These are phyloP conservation scores for Nepenthes mirabilis DNA, from an alignment of 148 eudicot genomes.

Conservation along the genomic window DNA sequence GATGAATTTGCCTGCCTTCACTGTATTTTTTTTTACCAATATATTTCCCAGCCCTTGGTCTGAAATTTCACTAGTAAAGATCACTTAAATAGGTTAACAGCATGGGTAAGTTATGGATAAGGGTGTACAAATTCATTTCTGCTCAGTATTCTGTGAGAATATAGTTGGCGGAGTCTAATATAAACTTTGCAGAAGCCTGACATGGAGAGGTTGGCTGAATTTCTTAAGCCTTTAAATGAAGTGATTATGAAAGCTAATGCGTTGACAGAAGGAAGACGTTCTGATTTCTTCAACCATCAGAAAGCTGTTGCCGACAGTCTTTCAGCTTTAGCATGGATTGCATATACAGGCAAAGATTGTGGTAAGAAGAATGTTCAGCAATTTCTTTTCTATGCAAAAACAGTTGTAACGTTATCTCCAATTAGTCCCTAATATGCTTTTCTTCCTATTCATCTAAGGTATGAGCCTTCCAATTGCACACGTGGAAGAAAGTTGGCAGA, in stretches of 20 bases:
- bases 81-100: no score
- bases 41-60: no score
- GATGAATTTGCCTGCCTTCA: no score
- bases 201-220: conserved; percentile 59
- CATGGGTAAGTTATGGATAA: neutral
- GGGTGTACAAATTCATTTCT: neutral
- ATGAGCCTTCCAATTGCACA: conserved; percentile 98
- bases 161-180: neutral
- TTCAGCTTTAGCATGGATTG: conserved; percentile 91
- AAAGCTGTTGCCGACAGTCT: conserved; percentile 81
- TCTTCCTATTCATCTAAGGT: conserved; percentile 25
- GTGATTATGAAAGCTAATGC: conserved; percentile 50
- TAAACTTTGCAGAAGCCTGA: conserved; percentile 72
- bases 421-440: neutral
- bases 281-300: conserved; percentile 74
- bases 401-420: neutral
- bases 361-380: conserved; percentile 31
- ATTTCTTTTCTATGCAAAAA: neutral
- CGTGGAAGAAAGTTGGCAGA: conserved; percentile 99
- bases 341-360: conserved; percentile 89
- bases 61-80: no score
- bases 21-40: no score
- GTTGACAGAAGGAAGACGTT: conserved; percentile 69
- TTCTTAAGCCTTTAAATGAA: conserved; percentile 78
- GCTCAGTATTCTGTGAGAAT: neutral